Percentiles rank a stretch among this genome's conserved stretches.
phyloP scores from a whole-genome alignment of 2,329 filamentous ascomycete genomes.

The Zymoseptoria passerinii region DNA sequence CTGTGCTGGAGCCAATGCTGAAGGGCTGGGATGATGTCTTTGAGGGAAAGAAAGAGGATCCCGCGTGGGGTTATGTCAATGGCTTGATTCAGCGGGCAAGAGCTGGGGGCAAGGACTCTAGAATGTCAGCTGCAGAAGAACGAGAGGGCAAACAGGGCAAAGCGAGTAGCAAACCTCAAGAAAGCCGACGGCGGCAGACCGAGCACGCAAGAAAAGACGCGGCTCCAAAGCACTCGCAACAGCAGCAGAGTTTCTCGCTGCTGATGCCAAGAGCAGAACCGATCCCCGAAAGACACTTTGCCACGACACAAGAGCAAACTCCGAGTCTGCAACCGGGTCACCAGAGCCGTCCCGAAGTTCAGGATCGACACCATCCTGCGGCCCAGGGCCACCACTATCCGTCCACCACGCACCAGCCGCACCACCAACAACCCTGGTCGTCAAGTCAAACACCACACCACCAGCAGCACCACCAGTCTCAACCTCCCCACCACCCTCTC shows the following conservation, averaged over 20 bases:
- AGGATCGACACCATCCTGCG: too few species aligned
- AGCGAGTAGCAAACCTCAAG: neutral
- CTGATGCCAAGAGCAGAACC: neutral
- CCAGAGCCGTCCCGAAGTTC: neutral
- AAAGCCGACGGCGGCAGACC: neutral
- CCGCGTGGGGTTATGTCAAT: constrained; percentile 25
- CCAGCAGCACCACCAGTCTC: too few species aligned
- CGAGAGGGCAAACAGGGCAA: neutral
- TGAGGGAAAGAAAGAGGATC: constrained; percentile 15
- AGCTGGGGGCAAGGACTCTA: constrained; percentile 7
- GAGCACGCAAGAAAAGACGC: neutral
- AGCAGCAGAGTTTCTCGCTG: neutral
- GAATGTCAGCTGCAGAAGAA: neutral
- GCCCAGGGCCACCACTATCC: too few species aligned
- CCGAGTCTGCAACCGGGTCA: neutral
- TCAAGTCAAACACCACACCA: too few species aligned
- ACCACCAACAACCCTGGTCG: too few species aligned
- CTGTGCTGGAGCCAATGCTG: constrained; percentile 21
- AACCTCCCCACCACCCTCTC: too few species aligned
- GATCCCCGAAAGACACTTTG: neutral
- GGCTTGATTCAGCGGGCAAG: constrained; percentile 19
- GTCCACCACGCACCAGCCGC: too few species aligned
- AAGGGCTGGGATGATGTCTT: constrained; percentile 22
- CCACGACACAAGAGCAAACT: neutral
- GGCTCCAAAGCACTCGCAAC: neutral